These are phyloP conservation scores for Eucalyptus pauciflora DNA, from an alignment of 345 rosid species.

Conservation along the genomic window DNA sequence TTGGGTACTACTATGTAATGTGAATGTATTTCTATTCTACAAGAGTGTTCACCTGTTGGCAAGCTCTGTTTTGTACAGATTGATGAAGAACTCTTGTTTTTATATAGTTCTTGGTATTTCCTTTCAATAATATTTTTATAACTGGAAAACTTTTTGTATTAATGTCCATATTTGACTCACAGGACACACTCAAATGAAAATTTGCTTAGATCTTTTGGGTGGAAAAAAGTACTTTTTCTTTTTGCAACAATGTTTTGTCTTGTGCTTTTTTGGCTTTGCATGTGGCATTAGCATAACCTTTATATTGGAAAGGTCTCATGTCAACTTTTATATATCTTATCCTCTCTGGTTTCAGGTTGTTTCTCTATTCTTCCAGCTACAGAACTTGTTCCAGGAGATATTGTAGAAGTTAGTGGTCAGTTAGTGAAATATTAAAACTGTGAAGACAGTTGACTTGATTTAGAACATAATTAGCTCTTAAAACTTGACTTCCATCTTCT, in stretches of 20 bases:
- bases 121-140: background rate
- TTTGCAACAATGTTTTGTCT: background rate
- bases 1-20: background rate
- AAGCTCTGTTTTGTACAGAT: background rate
- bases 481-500: background rate
- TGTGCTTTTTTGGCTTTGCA: background rate
- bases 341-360: constrained; percentile 50
- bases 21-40: background rate
- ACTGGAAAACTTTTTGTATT: background rate
- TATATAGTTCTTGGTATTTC: background rate
- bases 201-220: background rate
- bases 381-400: constrained; percentile 94
- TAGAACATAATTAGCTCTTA: background rate
- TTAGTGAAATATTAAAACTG: background rate
- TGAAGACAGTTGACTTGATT: background rate
- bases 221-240: background rate
- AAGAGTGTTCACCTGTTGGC: background rate
- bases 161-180: background rate
- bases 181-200: background rate
- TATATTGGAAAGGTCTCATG: background rate
- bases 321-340: background rate
- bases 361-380: constrained; percentile 94
- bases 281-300: background rate
- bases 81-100: background rate
- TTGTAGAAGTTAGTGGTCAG: constrained; percentile 90